Conservation (phyloP, 2,329 filamentous ascomycete species). For the Berkeleyomyces basicola region DNA sequence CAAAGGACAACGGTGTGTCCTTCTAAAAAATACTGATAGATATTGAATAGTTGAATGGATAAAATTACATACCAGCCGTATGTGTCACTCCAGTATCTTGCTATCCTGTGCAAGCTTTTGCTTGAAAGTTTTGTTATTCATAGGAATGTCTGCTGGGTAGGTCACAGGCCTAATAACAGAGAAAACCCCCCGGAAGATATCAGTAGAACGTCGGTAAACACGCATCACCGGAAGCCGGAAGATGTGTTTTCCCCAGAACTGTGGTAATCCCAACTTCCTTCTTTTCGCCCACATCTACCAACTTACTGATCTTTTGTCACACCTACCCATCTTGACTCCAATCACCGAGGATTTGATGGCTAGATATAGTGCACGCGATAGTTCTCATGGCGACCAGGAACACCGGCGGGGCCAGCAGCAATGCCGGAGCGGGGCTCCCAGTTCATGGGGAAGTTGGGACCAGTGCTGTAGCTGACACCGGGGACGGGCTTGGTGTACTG, state of each 20-base stretch:
- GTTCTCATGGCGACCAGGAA: slow-evolving; percentile 61
- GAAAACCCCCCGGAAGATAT: no score
- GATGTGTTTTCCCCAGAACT: background rate
- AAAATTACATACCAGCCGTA: no score
- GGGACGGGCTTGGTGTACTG: slow-evolving; percentile 49
- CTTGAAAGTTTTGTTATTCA: no score
- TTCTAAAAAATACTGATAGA: no score
- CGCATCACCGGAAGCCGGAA: background rate
- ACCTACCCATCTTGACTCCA: background rate
- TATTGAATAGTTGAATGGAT: no score
- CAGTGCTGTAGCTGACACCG: slow-evolving; percentile 53
- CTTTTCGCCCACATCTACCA: background rate
- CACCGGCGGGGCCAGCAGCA: slow-evolving; percentile 52
- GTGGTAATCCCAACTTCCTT: background rate
- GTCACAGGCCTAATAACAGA: no score
- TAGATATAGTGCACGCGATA: slow-evolving; percentile 44
- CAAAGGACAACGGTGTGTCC: no score
- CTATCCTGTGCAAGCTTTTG: no score
- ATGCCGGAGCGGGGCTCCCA: slow-evolving; percentile 77
- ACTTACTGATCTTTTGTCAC: background rate
- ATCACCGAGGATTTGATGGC: background rate
- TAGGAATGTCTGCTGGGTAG: no score
- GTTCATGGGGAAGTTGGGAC: slow-evolving; percentile 61
- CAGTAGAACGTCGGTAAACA: no score
- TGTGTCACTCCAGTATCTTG: no score